Base-by-base conservation (phyloP, 768 basidiomycete genomes). In the Tricholoma sp. region DNA sequence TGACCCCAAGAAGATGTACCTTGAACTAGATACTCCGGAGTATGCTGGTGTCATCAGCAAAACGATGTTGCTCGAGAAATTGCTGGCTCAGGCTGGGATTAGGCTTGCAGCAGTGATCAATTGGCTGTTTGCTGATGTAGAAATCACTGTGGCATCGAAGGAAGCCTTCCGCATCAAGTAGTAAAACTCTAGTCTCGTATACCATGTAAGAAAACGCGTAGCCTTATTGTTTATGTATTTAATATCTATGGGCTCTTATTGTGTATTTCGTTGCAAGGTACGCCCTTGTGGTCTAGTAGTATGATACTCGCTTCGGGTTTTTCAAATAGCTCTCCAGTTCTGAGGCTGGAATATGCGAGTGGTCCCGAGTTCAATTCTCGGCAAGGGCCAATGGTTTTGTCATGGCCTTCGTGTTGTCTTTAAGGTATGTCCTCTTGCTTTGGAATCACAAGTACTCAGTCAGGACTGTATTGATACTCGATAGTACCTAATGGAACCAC, bases 91-190 rank as follows among this genome's bases (percentile, higher is more conserved):
- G 74, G 94, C 74, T 0, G 95, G 94, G 1, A 73, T 96, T 29
- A 79, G 95, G 21, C 83, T 96, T 22, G 95, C 94, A 1, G 91
- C 84, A 0, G 71, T 90, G 10, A 72, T 98, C 61, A 97, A 97
- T 64, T 84, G 79, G 65, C 73, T 94, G 12, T 89, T 91, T 59
- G 72, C 74, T 10, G 75, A 78, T 55, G 62, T 63, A 14, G 64
- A 61, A n/a, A n/a, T n/a, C n/a, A n/a, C n/a, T n/a, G n/a, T 19
- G 61, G 60, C 21, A 59, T 57, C 24, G 19, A 35, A 22, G 51
- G 47, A 16, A 27, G 12, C n/a, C 27, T 49, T n/a, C 24, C 12
- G 7, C 47, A 16, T 49, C 27, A 8, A 29, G 47, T 49, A 2
- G 27, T 49, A 9, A 3, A 49, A 49, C 47, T 49, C 24, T 27